Percentiles rank a stretch among this genome's conserved stretches.
Evolutionary conservation across 495 filamentous ascomycete genomes (phyloP).

Genomic region (Cryomyces antarcticus): DNA sequence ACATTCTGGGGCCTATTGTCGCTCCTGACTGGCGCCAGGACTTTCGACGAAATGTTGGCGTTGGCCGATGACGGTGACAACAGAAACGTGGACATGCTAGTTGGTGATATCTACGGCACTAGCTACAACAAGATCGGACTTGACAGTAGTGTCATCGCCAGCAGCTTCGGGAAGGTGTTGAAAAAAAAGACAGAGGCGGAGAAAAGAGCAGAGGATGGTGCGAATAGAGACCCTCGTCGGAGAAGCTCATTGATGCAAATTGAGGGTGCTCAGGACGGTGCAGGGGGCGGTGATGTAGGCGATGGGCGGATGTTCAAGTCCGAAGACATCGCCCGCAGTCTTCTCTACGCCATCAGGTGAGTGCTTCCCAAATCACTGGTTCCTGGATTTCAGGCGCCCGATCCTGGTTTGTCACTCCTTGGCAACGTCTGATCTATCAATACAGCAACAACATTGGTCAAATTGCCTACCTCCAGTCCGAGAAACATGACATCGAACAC

Average conservation of each 20-base stretch:
- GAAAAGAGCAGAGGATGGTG: constrained; percentile 55
- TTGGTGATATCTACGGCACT: constrained; percentile 93
- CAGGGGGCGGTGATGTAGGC: not conserved
- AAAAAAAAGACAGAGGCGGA: constrained; percentile 63
- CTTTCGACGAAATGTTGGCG: constrained; percentile 86
- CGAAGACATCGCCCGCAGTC: constrained; percentile 47
- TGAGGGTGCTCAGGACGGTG: not conserved
- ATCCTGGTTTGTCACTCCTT: not conserved
- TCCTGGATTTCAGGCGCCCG: not conserved
- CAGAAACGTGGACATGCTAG: constrained; percentile 81
- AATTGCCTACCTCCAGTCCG: constrained; percentile 85
- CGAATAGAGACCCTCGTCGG: constrained; percentile 35
- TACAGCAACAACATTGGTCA: constrained; percentile 90
- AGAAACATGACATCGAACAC: constrained; percentile 71
- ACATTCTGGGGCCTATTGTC: constrained; percentile 90
- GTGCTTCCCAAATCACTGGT: constrained; percentile 1
- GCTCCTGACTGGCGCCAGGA: constrained; percentile 70
- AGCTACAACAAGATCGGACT: constrained; percentile 90
- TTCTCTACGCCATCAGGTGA: constrained; percentile 67
- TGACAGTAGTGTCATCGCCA: constrained; percentile 83
- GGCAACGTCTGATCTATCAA: not conserved
- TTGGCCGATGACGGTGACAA: constrained; percentile 93
- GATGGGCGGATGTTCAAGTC: constrained; percentile 27
- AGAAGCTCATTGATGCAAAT: not conserved
- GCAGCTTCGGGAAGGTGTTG: constrained; percentile 91